phyloP scores from a whole-genome alignment of 139 green algal genomes.

The Tetraselmis striata region DNA sequence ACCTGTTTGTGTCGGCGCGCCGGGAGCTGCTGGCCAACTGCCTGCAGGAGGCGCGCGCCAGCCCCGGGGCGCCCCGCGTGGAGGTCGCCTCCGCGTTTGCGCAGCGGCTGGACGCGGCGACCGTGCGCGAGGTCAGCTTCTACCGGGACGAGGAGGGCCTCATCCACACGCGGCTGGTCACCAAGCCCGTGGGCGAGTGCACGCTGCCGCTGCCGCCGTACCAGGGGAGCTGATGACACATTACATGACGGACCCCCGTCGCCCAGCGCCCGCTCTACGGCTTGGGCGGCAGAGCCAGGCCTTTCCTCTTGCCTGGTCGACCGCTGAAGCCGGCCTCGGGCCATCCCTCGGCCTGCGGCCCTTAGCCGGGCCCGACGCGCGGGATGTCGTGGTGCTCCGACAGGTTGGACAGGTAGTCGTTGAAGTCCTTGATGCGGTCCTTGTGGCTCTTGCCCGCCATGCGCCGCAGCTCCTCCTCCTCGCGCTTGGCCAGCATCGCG shows the following conservation, averaged over 20 bases:
- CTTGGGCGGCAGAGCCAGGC: too few relatives aligned
- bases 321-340: too few relatives aligned
- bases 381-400: slow-evolving; percentile 84
- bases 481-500: slow-evolving; percentile 49
- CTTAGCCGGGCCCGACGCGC: slow-evolving; percentile 68
- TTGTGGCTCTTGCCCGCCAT: slow-evolving; percentile 67
- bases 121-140: not conserved
- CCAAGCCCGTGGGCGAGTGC: not conserved
- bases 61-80: not conserved
- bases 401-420: slow-evolving; percentile 67
- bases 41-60: not conserved
- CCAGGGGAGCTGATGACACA: too few relatives aligned
- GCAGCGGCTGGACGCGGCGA: not conserved
- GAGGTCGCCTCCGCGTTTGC: not conserved
- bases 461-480: slow-evolving; percentile 59
- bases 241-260: too few relatives aligned
- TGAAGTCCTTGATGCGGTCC: slow-evolving; percentile 79
- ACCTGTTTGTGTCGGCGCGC: too few relatives aligned
- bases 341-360: too few relatives aligned
- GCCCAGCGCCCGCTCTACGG: too few relatives aligned
- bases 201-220: too few relatives aligned
- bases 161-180: not conserved
- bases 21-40: not conserved
- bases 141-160: not conserved
- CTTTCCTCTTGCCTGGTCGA: too few relatives aligned